phyloP scores from a whole-genome alignment of 352 stramenopile species.

The Globisporangium emineosum region DNA sequence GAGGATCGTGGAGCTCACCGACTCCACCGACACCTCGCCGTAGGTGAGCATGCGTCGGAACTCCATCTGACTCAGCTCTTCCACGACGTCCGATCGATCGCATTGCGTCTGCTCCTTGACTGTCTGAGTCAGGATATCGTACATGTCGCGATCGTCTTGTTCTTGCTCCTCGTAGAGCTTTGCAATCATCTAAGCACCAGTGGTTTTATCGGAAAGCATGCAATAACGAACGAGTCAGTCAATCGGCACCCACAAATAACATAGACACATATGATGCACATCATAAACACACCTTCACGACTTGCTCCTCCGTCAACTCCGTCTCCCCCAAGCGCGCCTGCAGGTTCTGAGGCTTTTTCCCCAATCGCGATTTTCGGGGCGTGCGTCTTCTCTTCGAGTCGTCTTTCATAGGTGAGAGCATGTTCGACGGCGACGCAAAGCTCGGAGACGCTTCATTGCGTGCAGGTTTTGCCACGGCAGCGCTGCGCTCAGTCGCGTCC shows the following conservation, averaged over 20 bases:
- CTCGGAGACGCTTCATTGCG: conserved; percentile 8
- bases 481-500: not conserved
- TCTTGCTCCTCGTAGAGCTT: conserved; percentile 73
- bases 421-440: conserved; percentile 18
- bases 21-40: conserved; percentile 72
- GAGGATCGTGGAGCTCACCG: conserved; percentile 58
- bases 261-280: not conserved
- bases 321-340: conserved; percentile 34
- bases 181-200: conserved; percentile 32
- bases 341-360: conserved; percentile 43
- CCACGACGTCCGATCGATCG: conserved; percentile 61
- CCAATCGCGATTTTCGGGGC: conserved; percentile 34
- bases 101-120: conserved; percentile 65
- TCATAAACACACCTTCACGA: conserved; percentile 25
- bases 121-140: conserved; percentile 57
- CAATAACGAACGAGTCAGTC: not conserved
- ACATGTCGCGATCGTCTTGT: conserved; percentile 76
- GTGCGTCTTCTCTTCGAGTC: conserved; percentile 38
- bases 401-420: conserved; percentile 57
- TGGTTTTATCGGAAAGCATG: not conserved
- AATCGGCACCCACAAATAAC: not conserved
- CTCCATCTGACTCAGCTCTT: conserved; percentile 59
- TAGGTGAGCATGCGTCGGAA: conserved; percentile 79
- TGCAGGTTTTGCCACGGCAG: not conserved
- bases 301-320: conserved; percentile 30